Evolutionary conservation across 352 stramenopile species (phyloP).

Genomic region (Phytophthora cryptogea): DNA sequence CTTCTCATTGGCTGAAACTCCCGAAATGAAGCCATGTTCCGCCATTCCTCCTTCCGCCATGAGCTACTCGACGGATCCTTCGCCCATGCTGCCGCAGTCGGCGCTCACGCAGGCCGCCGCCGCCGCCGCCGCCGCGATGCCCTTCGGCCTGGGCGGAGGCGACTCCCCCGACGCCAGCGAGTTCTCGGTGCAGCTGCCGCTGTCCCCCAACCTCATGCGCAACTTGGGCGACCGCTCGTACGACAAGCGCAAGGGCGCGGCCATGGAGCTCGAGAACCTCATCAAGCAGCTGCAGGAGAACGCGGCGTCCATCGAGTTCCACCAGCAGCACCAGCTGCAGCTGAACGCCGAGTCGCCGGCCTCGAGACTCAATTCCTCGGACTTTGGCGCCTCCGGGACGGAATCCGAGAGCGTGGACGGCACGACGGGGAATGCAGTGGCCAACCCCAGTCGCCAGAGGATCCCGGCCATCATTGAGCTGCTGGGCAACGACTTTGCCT

Average conservation of each 20-base stretch:
- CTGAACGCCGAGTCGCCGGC: conserved; percentile 17
- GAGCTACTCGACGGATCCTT: conserved; percentile 37
- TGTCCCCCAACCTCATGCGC: conserved; percentile 80
- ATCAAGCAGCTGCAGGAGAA: conserved; percentile 97
- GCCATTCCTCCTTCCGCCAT: conserved; percentile 15
- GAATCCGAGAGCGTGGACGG: conserved; percentile 36
- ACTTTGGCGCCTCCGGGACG: conserved; percentile 13
- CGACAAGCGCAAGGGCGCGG: conserved; percentile 99
- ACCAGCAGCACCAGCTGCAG: conserved; percentile 60
- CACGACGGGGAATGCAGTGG: not conserved
- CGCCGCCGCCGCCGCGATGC: conserved; percentile 47
- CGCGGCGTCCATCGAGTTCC: conserved; percentile 76
- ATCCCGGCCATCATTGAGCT: conserved; percentile 96
- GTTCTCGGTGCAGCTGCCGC: conserved; percentile 65
- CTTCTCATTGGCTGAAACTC: conserved; percentile 3
- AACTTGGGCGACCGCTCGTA: conserved; percentile 98
- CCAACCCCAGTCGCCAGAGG: conserved; percentile 66
- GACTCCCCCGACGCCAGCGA: conserved; percentile 32
- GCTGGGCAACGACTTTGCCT: conserved; percentile 98
- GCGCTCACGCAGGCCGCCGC: conserved; percentile 51
- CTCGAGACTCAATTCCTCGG: conserved; percentile 14
- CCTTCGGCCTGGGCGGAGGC: conserved; percentile 38
- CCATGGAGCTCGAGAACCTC: conserved; percentile 98
- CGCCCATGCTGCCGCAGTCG: conserved; percentile 65
- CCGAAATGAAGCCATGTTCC: conserved; percentile 17